phyloP scores from a whole-genome alignment of 73 alveolate species.

The Effrenium voratum region DNA sequence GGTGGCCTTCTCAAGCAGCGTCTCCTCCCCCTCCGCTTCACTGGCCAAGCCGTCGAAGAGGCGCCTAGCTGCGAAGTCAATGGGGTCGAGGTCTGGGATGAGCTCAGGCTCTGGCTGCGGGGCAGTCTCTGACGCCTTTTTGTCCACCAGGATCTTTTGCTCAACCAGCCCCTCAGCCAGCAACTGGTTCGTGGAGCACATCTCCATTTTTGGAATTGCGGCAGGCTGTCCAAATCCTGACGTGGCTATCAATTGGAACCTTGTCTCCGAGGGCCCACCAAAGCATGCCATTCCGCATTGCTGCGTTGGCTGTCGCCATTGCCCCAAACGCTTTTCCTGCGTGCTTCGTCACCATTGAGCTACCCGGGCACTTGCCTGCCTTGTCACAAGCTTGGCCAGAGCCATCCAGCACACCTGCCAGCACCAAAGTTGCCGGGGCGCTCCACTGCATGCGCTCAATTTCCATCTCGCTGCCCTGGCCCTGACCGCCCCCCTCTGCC shows the following conservation, averaged over 20 bases:
- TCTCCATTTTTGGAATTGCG: neutral
- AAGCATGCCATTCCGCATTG: slow-evolving; percentile 9
- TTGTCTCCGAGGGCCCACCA: neutral
- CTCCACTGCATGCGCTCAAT: no score
- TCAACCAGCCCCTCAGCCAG: neutral
- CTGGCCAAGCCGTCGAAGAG: neutral
- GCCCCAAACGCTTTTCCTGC: slow-evolving; percentile 28
- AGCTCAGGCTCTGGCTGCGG: neutral
- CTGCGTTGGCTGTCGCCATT: neutral
- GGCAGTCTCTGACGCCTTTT: no score
- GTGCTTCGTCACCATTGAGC: slow-evolving; percentile 8
- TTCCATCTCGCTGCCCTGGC: no score
- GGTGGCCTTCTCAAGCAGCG: no score
- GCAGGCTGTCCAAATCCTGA: neutral
- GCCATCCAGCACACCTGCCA: neutral
- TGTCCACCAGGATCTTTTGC: no score
- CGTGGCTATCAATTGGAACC: neutral
- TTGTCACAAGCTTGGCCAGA: neutral
- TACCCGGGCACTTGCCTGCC: neutral
- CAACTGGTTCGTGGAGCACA: neutral
- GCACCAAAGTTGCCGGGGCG: neutral
- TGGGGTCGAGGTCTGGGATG: neutral
- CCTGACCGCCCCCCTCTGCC: no score
- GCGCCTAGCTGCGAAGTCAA: neutral
- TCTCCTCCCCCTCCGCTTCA: no score